phyloP scores from a whole-genome alignment of 495 filamentous ascomycete species.

The Emericellopsis terricola region DNA sequence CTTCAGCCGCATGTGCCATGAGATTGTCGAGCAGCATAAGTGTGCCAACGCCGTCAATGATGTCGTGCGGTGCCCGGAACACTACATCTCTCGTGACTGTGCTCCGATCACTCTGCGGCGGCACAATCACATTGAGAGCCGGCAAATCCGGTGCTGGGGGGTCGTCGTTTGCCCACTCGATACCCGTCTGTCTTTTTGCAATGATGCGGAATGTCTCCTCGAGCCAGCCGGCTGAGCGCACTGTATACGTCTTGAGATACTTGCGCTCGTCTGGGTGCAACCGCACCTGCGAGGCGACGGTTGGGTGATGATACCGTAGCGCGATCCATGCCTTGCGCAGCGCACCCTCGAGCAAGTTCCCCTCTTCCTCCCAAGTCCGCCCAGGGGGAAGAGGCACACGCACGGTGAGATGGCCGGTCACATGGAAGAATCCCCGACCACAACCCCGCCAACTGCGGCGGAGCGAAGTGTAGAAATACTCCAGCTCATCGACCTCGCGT shows the following conservation, averaged over 20 bases:
- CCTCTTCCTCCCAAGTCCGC: background rate
- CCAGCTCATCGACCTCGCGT: constrained; percentile 25
- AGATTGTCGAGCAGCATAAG: constrained; percentile 18
- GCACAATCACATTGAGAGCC: constrained; percentile 20
- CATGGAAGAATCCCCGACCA: constrained; percentile 22
- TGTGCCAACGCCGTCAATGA: constrained; percentile 31
- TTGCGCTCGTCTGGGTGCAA: constrained; percentile 8
- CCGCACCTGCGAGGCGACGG: constrained; percentile 19
- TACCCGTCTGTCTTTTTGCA: constrained; percentile 9
- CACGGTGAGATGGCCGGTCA: constrained; percentile 15
- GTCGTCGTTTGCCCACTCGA: constrained; percentile 23
- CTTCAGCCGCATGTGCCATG: constrained; percentile 5
- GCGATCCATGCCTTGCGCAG: constrained; percentile 22
- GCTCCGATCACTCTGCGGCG: background rate
- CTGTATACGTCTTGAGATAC: constrained; percentile 22
- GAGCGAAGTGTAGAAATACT: constrained; percentile 21
- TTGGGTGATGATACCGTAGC: constrained; percentile 24
- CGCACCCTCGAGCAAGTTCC: constrained; percentile 8
- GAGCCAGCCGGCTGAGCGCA: constrained; percentile 15
- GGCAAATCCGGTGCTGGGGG: constrained; percentile 16
- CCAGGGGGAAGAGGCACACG: constrained; percentile 2
- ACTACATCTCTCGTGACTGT: constrained; percentile 16
- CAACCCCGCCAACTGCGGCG: constrained; percentile 19
- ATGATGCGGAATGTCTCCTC: constrained; percentile 17
- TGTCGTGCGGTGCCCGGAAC: constrained; percentile 25